Evolutionary conservation across 2,329 filamentous ascomycete species (phyloP).

Genomic region (Aureobasidium sp.): DNA sequence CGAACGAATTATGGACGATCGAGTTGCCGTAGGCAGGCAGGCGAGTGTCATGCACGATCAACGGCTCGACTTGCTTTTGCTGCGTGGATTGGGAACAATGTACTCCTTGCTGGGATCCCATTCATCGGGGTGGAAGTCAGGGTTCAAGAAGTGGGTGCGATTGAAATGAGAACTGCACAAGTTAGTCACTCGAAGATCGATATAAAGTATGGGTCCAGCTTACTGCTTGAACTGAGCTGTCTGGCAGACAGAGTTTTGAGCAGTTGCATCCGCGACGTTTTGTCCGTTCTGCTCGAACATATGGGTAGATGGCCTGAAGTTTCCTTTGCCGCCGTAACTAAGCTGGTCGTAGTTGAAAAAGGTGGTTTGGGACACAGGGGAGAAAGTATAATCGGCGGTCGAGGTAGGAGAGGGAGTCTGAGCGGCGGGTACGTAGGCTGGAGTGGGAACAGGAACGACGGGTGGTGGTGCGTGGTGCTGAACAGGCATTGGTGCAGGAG

Average conservation of each 20-base stretch:
- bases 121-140: conserved; percentile 45
- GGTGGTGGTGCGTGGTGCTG: conserved; percentile 10
- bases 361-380: not conserved
- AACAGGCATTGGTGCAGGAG: conserved; percentile 2
- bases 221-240: conserved; percentile 44
- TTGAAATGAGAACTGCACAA: conserved; percentile 41
- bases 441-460: not conserved
- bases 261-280: conserved; percentile 27
- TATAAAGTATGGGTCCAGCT: conserved; percentile 15
- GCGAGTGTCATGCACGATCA: conserved; percentile 18
- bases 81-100: conserved; percentile 25
- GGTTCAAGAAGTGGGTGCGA: conserved; percentile 44
- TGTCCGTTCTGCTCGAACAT: conserved; percentile 26
- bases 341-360: conserved; percentile 28
- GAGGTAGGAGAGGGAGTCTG: conserved; percentile 2
- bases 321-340: not conserved
- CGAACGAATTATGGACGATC: not conserved
- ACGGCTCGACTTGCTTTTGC: conserved; percentile 25
- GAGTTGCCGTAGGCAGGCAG: not conserved
- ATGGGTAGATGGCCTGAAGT: conserved; percentile 9
- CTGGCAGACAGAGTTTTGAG: conserved; percentile 32
- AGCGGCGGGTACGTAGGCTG: not conserved
- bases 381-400: not conserved
- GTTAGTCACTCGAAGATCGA: not conserved
- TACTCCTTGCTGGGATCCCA: conserved; percentile 44